phyloP scores from a whole-genome alignment of 2,329 filamentous ascomycete species.

The Ascochyta fabae region DNA sequence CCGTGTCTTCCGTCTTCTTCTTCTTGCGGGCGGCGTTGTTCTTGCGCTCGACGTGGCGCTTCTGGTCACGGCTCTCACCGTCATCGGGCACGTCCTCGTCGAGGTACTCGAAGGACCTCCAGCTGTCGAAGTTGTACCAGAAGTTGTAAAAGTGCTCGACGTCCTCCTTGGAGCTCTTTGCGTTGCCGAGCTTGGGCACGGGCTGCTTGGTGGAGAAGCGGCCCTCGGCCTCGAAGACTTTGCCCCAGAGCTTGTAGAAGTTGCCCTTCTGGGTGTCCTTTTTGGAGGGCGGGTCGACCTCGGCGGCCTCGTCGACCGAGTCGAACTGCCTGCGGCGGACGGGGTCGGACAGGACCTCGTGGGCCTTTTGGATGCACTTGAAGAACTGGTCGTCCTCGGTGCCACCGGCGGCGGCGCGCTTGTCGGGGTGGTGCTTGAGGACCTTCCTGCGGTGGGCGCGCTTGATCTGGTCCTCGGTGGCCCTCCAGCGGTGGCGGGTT shows the following conservation, averaged over 20 bases:
- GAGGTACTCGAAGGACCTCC: slow-evolving; percentile 96
- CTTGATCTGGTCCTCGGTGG: slow-evolving; percentile 98
- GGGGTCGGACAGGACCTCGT: slow-evolving; percentile 90
- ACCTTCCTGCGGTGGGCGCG: slow-evolving; percentile 99
- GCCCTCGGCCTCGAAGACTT: slow-evolving; percentile 87
- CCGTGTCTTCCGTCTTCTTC: slow-evolving; percentile 98
- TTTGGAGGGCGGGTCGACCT: slow-evolving; percentile 91
- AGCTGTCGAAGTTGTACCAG: slow-evolving; percentile 99
- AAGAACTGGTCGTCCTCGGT: slow-evolving; percentile 97
- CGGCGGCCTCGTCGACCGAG: slow-evolving; percentile 91
- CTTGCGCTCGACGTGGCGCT: slow-evolving; percentile 97
- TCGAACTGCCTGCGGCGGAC: slow-evolving; percentile 93
- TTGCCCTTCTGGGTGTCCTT: slow-evolving; percentile 85
- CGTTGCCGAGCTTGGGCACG: slow-evolving; percentile 84
- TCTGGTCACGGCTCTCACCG: slow-evolving; percentile 98
- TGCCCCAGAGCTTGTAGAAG: slow-evolving; percentile 94
- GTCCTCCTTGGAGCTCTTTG: slow-evolving; percentile 83
- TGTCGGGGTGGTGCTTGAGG: slow-evolving; percentile 97
- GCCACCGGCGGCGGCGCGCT: slow-evolving; percentile 89
- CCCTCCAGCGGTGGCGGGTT: slow-evolving; percentile 88
- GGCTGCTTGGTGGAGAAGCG: slow-evolving; percentile 93
- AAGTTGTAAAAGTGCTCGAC: slow-evolving; percentile 99
- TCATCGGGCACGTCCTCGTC: slow-evolving; percentile 99
- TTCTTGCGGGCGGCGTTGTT: slow-evolving; percentile 97
- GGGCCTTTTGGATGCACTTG: slow-evolving; percentile 99